Evolutionary conservation across 129 eudicot species (phyloP), one percentile per base, ranked within the genome.

Genomic region (Chrysanthemum lavandulifolium): DNA sequence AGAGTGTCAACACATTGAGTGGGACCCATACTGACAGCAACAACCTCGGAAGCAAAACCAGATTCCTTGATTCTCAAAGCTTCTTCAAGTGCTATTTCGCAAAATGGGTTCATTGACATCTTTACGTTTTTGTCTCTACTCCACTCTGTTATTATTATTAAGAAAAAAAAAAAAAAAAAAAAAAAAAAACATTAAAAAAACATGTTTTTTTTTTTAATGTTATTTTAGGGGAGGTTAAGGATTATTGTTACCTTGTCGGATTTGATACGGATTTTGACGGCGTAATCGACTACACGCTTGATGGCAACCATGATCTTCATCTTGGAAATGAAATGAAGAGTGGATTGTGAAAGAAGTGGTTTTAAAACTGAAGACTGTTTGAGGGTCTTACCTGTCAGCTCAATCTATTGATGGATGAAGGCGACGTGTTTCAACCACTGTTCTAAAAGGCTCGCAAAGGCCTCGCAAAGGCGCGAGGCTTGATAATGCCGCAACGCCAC

Each of bases 31-130:
- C 95, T 89, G 10, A 89, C 98, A 6, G 92, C 96, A n/a, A 93
- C 82, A 43, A 93, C 98, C 77, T 89, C 98, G 0, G 95, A 85
- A 27, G 88, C 98, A 56, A 82, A 55, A 10, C 96, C 96, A 8
- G 89, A 33, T 18, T 93, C 96, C 73, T 73, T 85, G 8, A 93
- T 84, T 69, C 77, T 82, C 6, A 93, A 81, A 1, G 96, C 98
- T 78, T 93, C 98, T 78, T 93, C 98, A 13, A 93, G 71, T 3
- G 86, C 98, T 62, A 93, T 93, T 74, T 93, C 98, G 73, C 98
- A 93, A 36, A 93, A 93, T 10, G 98, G 98, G 77, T 93, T 89
- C 98, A 93, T 93, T 55, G 98, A 93, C 98, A 93, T 93, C 88
- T 93, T 93, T 71, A 93, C 98, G 25, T 93, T 93, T 52, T 76